Conservation (phyloP, 768 basidiomycete species). For the Tricholoma bakamatsutake region DNA sequence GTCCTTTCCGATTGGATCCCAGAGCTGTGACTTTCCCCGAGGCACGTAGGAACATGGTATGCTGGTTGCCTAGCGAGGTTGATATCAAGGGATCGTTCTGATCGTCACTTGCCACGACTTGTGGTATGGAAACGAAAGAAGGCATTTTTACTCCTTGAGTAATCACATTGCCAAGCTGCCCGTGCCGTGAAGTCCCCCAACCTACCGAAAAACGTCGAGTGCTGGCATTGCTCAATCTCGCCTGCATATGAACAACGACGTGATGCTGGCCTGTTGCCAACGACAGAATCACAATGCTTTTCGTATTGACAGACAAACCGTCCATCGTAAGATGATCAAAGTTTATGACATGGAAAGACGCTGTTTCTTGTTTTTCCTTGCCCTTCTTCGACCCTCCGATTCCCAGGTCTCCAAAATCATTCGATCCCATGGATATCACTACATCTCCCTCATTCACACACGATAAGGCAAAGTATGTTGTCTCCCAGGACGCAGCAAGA, state of each 20-base stretch:
- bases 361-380: conserved; percentile 9
- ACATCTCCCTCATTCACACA: conserved; percentile 36
- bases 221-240: conserved; percentile 16
- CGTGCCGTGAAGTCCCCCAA: conserved; percentile 84
- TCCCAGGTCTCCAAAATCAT: conserved; percentile 84
- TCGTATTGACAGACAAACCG: conserved; percentile 17
- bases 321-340: conserved; percentile 34
- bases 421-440: conserved; percentile 73
- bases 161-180: conserved; percentile 59
- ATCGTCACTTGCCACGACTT: conserved; percentile 27
- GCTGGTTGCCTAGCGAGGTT: conserved; percentile 36
- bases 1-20: conserved; percentile 72
- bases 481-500: conserved; percentile 78
- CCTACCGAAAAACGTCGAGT: conserved; percentile 41
- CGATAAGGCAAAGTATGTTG: conserved; percentile 65
- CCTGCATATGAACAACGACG: conserved; percentile 43
- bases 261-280: conserved; percentile 71
- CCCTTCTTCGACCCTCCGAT: conserved; percentile 27
- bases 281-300: conserved; percentile 28
- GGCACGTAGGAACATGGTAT: conserved; percentile 49
- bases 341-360: conserved; percentile 34
- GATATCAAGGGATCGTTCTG: conserved; percentile 25
- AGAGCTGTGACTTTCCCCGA: conserved; percentile 45
- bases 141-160: conserved; percentile 17
- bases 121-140: conserved; percentile 27